Base-by-base conservation (phyloP, 257 asterid species). In the Catharanthus roseus region DNA sequence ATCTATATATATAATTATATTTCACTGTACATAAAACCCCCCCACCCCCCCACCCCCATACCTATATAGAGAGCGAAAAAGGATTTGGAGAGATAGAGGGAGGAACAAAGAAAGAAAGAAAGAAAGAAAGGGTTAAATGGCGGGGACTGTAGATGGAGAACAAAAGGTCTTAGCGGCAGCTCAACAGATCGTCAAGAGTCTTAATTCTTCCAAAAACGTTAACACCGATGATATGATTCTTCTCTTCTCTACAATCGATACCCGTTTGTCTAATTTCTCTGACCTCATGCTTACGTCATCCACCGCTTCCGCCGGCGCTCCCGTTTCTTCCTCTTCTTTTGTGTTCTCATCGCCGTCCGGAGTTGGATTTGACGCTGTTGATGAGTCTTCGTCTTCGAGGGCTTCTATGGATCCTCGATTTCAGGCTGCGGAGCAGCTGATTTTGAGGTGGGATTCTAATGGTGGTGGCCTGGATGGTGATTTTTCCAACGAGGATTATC, bases 171-270 rank as follows among this genome's bases (percentile, higher is more conserved):
- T 93, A 63, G 96, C 95, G 44, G 84, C 98, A 18, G 98, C 96
- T 26, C 96, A 89, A 81, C 93, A 90, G 87, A 90, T 93, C 83
- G 92, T 93, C n/a, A 86, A 87, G 84, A 86, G 90, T 10, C 93
- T 93, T 16, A 86, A 89, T 50, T 83, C 88, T 65, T 82, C 93
- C 29, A 83, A 87, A 10, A 78, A 82, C 50, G 75, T 77, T 68
- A 80, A 89, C 77, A 75, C 95, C 34, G 92, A 84, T 61, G 96
- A 91, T 63, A 88, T 92, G 96, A 80, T 89, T 34, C 72, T 81
- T 72, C 90, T 92, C 26, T 84, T 92, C 76, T 90, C 98, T 38
- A 68, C 82, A 33, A 88, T 89, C 81, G 98, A 92, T 76, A 86
- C 88, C 65, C 98, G 98, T 28, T 85, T 92, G 39, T 88, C 96